Percentiles rank a stretch among this genome's conserved stretches.
Evolutionary conservation across 352 stramenopile species (phyloP).

Genomic region (Phytophthora syringae): DNA sequence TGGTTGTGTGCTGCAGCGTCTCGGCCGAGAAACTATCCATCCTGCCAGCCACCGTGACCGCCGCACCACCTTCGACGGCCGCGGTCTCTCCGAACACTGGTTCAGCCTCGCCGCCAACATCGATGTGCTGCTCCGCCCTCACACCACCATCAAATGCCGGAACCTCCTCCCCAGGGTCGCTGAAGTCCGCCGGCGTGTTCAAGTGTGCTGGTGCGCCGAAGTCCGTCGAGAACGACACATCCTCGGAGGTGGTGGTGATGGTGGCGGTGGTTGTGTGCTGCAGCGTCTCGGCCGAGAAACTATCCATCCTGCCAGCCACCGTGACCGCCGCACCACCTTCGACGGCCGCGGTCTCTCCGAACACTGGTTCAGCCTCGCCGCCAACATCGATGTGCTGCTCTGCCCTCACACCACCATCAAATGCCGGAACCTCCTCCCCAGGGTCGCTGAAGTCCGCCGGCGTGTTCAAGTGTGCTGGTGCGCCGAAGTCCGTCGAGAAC

Average conservation of each 20-base stretch:
- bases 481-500: too few relatives aligned
- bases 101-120: not conserved
- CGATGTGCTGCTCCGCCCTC: too few relatives aligned
- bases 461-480: too few relatives aligned
- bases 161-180: not conserved
- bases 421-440: too few relatives aligned
- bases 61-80: not conserved
- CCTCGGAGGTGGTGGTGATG: not conserved
- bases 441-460: too few relatives aligned
- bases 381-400: too few relatives aligned
- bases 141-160: too few relatives aligned
- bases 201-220: constrained; percentile 1
- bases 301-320: not conserved
- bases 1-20: not conserved
- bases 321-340: too few relatives aligned
- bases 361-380: too few relatives aligned
- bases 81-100: not conserved
- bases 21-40: not conserved
- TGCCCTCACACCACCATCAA: too few relatives aligned
- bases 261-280: not conserved
- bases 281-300: constrained; percentile 1
- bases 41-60: not conserved
- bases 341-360: too few relatives aligned
- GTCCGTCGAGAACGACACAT: not conserved
- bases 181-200: not conserved